These are phyloP conservation scores for Trichosporon coremiiforme DNA, from an alignment of 1,284 basidiomycete species.

Conservation along the genomic window DNA sequence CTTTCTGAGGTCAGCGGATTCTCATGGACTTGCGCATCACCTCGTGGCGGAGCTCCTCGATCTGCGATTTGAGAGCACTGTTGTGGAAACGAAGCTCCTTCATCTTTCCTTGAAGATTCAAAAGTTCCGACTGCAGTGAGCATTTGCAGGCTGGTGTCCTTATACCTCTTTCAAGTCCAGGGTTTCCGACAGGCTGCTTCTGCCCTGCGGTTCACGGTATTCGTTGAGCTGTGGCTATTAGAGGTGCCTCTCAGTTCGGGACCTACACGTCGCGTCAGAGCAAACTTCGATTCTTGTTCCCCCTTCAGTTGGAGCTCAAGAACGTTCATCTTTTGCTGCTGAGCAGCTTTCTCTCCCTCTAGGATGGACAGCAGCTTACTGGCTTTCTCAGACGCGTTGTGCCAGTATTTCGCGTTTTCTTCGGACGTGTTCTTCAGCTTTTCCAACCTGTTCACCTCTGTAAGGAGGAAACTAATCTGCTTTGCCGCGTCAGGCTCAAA, in stretches of 20 bases:
- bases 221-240: background rate
- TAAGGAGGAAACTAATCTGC: background rate
- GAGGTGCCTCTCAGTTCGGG: background rate
- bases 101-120: slow-evolving; percentile 26
- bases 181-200: background rate
- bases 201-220: background rate
- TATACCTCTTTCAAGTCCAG: slow-evolving; percentile 16
- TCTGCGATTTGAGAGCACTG: slow-evolving; percentile 18
- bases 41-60: slow-evolving; percentile 27
- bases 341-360: slow-evolving; percentile 29
- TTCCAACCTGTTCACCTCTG: background rate
- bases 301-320: slow-evolving; percentile 20
- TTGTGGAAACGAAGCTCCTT: slow-evolving; percentile 27
- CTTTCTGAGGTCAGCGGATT: background rate
- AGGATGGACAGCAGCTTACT: slow-evolving; percentile 32
- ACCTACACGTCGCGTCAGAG: background rate
- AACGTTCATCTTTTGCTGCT: slow-evolving; percentile 20
- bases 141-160: background rate
- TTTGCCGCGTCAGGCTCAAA: background rate
- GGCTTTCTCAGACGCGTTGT: slow-evolving; percentile 8
- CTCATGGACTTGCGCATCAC: background rate
- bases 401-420: background rate
- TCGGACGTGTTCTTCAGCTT: background rate
- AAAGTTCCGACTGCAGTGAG: background rate
- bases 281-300: background rate